Evolutionary conservation across 2,329 filamentous ascomycete genomes (phyloP), one percentile per base, ranked within the genome.

Genomic region (Aspergillus fumigatiaffinis): DNA sequence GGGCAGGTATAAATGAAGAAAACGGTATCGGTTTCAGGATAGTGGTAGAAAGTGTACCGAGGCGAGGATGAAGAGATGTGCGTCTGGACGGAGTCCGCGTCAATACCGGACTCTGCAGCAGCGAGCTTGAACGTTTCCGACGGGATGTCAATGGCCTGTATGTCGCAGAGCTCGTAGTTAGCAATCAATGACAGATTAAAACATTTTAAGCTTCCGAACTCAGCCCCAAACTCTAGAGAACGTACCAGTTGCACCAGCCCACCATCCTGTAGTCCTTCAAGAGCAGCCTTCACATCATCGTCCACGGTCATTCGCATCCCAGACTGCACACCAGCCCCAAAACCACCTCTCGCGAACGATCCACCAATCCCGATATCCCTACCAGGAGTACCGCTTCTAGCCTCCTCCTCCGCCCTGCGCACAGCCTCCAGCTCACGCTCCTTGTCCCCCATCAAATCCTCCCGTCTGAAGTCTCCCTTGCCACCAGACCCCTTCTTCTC

Each of bases 1-100:
- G 85, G 85, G 68, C 85, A 88, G 21, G 85, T 86, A 67, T 86
- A 87, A 57, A 87, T 81, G 71, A 87, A 88, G 23, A 87, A 71
- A 12, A 86, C 76, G 1, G 72, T 67, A 6, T 75, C 71, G 12
- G 76, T 76, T 35, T 76, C 73, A 5, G 77, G 74, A 60, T 84
- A 80, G 52, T 80, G 78, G 71, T 86, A 88, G 66, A 87, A 86
- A 4, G 79, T 79, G 67, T 86, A 87, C 55, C 83, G 76, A 12
- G 85, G 85, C 61, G 84, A 82, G 42, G 76, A 76, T 10, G 74
- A 56, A 14, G 82, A 79, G 54, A 88, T 83, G 1, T 73, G 67
- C 7, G 63, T 64, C 2, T 78, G 71, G 20, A 87, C 75, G 6
- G 74, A 70, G 17, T 68, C 69, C 0, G 82, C 72, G 23, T 76